A percentile compares a stretch with the other conserved stretches of the same genome.
phyloP scores from a whole-genome alignment of 257 asterid species.

The Salvia splendens region DNA sequence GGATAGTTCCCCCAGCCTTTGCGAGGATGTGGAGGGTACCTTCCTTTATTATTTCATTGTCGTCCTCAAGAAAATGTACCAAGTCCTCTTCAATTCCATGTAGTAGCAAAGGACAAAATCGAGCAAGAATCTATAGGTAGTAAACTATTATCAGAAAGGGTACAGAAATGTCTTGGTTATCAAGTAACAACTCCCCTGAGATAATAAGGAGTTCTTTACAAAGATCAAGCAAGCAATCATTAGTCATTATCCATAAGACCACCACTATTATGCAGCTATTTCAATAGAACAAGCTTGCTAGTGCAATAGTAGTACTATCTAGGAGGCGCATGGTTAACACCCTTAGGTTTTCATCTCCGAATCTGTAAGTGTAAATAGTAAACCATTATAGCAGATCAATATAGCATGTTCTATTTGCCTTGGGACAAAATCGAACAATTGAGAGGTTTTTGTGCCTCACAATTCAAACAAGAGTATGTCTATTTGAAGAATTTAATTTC shows the following conservation, averaged over 20 bases:
- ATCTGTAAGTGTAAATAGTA: conserved; percentile 15
- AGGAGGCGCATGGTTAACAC: too few species aligned
- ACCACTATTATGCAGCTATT: conserved; percentile 14
- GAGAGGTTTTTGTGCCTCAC: conserved; percentile 19
- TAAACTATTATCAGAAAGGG: conserved; percentile 30
- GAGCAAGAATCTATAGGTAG: conserved; percentile 80
- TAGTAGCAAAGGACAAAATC: conserved; percentile 84
- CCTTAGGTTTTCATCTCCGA: neutral
- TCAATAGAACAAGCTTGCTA: conserved; percentile 1
- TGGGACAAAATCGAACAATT: conserved; percentile 12
- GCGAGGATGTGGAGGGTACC: conserved; percentile 96
- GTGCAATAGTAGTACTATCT: conserved; percentile 8
- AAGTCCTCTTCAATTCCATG: conserved; percentile 88
- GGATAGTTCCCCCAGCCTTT: conserved; percentile 96
- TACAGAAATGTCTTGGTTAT: conserved; percentile 6
- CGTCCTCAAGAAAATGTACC: conserved; percentile 89
- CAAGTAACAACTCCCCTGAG: neutral
- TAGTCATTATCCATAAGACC: conserved; percentile 4
- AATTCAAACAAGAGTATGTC: conserved; percentile 3
- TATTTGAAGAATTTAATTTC: conserved; percentile 23
- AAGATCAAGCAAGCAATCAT: conserved; percentile 25
- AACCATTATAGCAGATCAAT: conserved; percentile 24
- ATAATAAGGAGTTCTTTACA: conserved; percentile 17
- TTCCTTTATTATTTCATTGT: conserved; percentile 94
- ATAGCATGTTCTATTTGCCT: conserved; percentile 1